Evolutionary conservation across 768 basidiomycete genomes (phyloP), one percentile per base, ranked within the genome.

Genomic region (Termitomyces sp.): DNA sequence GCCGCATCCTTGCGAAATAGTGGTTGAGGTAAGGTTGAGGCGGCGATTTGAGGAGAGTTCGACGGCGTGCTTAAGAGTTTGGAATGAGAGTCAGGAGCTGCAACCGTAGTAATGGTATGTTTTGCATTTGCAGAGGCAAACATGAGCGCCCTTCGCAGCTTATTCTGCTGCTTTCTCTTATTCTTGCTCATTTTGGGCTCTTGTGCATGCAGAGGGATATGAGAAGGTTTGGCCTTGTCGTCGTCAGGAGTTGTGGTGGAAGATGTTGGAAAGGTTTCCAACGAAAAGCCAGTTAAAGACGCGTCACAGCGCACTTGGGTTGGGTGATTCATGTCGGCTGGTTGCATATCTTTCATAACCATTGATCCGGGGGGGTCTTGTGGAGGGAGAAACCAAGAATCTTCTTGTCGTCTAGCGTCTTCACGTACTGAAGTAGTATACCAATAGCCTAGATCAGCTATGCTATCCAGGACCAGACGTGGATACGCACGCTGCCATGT

Each of bases 401-500:
- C 65, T 20, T 59, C 57, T 3, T 51, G 50, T 18, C 16, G 44
- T 58, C 53, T 57, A 1, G 50, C 48, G 20, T 46, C 53, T 47
- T 61, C 59, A 31, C 58, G 56, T 39, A 66, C 59, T 65, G 31
- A 43, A 43, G 31, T n/a, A 27, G 37, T 29, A 20, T 0, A 51
- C 34, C 16, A 34, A n/a, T 37, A 26, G 9, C 1, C 13, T 46
- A 41, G 43, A 31, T 47, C n/a, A 53, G 52, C 31, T 59, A 18
- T 16, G 22, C 20, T 22, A 27, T 26, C 26, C 26, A n/a, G 20
- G 14, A 4, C 16, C 50, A 46, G 34, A 18, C 29, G 26, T 22
- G 53, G 22, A 36, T 31, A 69, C 72, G 62, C 54, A 79, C 79
- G 62, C 50, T 65, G 59, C 74, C 77, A 79, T 22, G 77, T 77